A percentile compares a stretch with the other conserved stretches of the same genome.
Conservation (phyloP, 2,329 filamentous ascomycete species). For the Ophiocordyceps australis region DNA sequence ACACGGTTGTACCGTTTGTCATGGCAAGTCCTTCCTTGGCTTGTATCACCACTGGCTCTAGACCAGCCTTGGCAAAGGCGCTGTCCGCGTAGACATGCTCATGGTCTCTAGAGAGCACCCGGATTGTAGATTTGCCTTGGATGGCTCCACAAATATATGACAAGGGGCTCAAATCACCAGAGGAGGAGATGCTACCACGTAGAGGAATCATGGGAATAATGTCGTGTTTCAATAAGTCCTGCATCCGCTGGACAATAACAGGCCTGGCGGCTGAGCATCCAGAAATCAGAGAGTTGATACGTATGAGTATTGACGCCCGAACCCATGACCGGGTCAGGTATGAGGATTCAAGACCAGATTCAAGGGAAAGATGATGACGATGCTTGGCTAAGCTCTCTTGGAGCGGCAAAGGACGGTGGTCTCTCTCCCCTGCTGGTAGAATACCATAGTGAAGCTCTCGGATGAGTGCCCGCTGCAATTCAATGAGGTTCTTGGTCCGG, state of each 20-base stretch:
- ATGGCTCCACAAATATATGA: conserved; percentile 32
- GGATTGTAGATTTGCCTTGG: conserved; percentile 22
- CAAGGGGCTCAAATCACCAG: conserved; percentile 35
- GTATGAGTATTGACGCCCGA: conserved; percentile 32
- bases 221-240: conserved; percentile 15
- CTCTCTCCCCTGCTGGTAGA: too few relatives aligned
- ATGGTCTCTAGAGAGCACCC: too few relatives aligned
- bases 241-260: conserved; percentile 65
- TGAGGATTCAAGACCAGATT: too few relatives aligned
- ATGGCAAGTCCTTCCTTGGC: conserved; percentile 27
- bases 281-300: conserved; percentile 28
- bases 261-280: conserved; percentile 53
- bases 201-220: conserved; percentile 30
- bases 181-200: conserved; percentile 37
- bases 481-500: too few relatives aligned
- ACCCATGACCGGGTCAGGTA: too few relatives aligned
- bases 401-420: too few relatives aligned
- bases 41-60: conserved; percentile 15
- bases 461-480: too few relatives aligned
- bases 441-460: too few relatives aligned
- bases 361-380: too few relatives aligned
- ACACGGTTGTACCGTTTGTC: conserved; percentile 23
- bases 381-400: too few relatives aligned
- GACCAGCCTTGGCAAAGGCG: conserved; percentile 12
- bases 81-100: conserved; percentile 13